These are phyloP conservation scores for Rhododendron kiyosumense DNA, from an alignment of 148 eudicot species.

Conservation along the genomic window DNA sequence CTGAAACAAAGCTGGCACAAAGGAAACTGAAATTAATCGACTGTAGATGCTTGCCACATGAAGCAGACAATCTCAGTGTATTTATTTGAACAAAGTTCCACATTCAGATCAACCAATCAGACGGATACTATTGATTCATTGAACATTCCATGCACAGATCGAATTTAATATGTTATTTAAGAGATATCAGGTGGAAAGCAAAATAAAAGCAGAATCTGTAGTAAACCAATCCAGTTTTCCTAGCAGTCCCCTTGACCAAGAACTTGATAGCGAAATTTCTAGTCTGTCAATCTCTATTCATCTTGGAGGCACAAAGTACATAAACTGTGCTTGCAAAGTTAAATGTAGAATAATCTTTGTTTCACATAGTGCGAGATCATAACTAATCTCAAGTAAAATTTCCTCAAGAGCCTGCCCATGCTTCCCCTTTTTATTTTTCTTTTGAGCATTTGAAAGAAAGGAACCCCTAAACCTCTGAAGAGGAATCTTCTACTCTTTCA, in stretches of 20 bases:
- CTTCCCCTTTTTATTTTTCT: background rate
- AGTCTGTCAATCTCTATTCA: background rate
- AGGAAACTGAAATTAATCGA: conserved; percentile 12
- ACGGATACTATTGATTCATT: background rate
- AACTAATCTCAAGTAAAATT: background rate
- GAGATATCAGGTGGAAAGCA: background rate
- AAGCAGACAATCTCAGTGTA: background rate
- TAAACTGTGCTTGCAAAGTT: background rate
- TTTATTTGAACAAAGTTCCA: background rate
- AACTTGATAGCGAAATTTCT: background rate
- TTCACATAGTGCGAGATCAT: background rate
- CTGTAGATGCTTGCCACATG: background rate
- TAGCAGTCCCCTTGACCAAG: background rate
- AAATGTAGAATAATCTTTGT: background rate
- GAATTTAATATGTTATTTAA: background rate
- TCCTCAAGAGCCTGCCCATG: background rate
- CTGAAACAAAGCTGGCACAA: conserved; percentile 53
- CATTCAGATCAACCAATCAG: background rate
- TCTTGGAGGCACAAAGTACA: background rate
- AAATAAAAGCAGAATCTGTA: background rate
- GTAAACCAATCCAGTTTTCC: background rate
- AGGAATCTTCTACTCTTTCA: too few relatives aligned
- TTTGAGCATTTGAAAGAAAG: background rate
- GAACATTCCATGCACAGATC: background rate
- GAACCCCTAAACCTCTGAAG: background rate